Conservation (phyloP, 1,139 yeast genomes). For the Zygosaccharomyces sapae region DNA sequence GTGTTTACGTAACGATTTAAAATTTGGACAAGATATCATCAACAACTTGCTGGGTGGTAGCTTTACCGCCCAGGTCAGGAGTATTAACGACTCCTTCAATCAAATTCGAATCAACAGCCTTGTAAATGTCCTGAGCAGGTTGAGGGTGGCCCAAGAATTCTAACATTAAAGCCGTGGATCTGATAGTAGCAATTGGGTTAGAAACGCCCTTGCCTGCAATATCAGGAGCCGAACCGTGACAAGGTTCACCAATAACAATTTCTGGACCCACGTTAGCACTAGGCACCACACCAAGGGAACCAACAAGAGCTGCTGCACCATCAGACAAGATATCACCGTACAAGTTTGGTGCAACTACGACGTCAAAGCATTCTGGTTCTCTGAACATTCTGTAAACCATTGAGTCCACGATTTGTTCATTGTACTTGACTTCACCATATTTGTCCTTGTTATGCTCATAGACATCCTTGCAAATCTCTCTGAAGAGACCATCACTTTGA, state of each 20-base stretch:
- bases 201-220: conserved; percentile 93
- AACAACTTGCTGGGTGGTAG: conserved; percentile 80
- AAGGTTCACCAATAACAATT: conserved; percentile 98
- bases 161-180: conserved; percentile 95
- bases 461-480: conserved; percentile 80
- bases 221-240: conserved; percentile 99
- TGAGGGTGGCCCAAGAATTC: conserved; percentile 90
- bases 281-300: conserved; percentile 97
- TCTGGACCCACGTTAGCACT: conserved; percentile 95
- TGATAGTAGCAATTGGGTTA: conserved; percentile 95
- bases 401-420: conserved; percentile 97
- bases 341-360: conserved; percentile 95
- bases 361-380: conserved; percentile 95
- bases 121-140: conserved; percentile 88
- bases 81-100: conserved; percentile 76
- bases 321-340: conserved; percentile 96
- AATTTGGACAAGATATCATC: conserved; percentile 55
- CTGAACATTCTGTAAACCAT: conserved; percentile 99
- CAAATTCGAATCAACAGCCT: conserved; percentile 92
- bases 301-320: conserved; percentile 98
- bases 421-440: conserved; percentile 58
- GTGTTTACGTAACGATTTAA: conserved; percentile 13
- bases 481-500: conserved; percentile 90
- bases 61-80: conserved; percentile 90
- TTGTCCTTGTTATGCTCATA: conserved; percentile 61